A percentile compares a stretch with the other conserved stretches of the same genome.
phyloP scores from a whole-genome alignment of 73 alveolate species.

The Stentor coeruleus region DNA sequence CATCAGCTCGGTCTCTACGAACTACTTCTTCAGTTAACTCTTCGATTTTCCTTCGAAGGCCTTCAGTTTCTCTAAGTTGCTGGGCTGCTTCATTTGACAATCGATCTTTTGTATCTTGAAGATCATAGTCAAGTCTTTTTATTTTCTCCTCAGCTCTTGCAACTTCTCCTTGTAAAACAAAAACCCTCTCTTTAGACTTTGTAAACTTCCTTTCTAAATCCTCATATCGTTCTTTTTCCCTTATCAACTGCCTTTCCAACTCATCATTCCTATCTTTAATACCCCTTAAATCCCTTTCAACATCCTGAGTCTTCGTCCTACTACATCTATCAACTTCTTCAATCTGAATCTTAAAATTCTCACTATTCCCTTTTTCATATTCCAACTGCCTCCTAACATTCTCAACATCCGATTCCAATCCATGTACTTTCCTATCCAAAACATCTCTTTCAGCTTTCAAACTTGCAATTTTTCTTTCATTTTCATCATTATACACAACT shows the following conservation, averaged over 20 bases:
- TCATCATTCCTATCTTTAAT: conserved; percentile 6
- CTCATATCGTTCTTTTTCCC: conserved; percentile 4
- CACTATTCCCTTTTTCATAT: background rate
- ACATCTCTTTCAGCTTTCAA: conserved; percentile 16
- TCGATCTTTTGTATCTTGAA: background rate
- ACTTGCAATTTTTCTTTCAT: background rate
- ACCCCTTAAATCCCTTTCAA: background rate
- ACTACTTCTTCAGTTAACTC: background rate
- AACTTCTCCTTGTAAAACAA: background rate
- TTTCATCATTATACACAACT: background rate
- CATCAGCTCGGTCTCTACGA: background rate
- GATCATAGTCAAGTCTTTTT: background rate
- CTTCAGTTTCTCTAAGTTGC: background rate
- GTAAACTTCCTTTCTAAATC: background rate
- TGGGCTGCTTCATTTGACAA: background rate
- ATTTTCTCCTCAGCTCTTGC: background rate
- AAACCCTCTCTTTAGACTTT: conserved; percentile 1
- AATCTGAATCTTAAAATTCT: background rate
- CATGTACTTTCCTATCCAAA: background rate
- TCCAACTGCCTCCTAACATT: conserved; percentile 10
- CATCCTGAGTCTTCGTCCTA: conserved; percentile 5
- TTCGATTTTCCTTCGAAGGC: background rate
- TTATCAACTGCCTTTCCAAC: background rate
- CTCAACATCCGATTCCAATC: background rate
- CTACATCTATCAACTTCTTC: conserved; percentile 4